Conservation (phyloP, 345 rosid genomes). For the Linum tenue region DNA sequence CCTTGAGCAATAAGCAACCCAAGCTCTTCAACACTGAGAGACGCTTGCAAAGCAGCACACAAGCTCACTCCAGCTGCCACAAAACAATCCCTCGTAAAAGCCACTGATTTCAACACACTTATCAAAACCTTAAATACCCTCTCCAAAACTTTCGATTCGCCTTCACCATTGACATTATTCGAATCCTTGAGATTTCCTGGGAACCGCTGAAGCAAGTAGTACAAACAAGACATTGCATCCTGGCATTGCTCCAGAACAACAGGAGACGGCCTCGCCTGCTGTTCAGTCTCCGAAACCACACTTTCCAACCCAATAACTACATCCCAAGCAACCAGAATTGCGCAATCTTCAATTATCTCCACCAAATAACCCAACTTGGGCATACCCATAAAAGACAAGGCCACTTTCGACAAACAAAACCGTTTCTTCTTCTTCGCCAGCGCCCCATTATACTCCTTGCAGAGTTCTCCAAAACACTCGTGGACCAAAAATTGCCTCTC, state of each 20-base stretch:
- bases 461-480: slow-evolving; percentile 50
- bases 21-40: slow-evolving; percentile 58
- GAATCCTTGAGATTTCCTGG: slow-evolving; percentile 41
- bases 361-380: slow-evolving; percentile 71
- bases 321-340: slow-evolving; percentile 63
- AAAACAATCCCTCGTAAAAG: slow-evolving; percentile 79
- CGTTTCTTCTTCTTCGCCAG: slow-evolving; percentile 24
- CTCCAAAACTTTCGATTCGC: slow-evolving; percentile 36
- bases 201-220: slow-evolving; percentile 86
- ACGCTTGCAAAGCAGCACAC: slow-evolving; percentile 74
- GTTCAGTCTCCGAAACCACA: slow-evolving; percentile 49
- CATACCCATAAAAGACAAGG: slow-evolving; percentile 80
- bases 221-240: slow-evolving; percentile 81
- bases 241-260: slow-evolving; percentile 91
- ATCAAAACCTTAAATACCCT: slow-evolving; percentile 45
- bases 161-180: slow-evolving; percentile 21
- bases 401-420: slow-evolving; percentile 75
- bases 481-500: slow-evolving; percentile 37
- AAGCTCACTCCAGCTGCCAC: slow-evolving; percentile 92
- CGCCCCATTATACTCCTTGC: slow-evolving; percentile 38
- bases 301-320: slow-evolving; percentile 54
- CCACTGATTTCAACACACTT: slow-evolving; percentile 48
- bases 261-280: slow-evolving; percentile 76
- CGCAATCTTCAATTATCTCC: slow-evolving; percentile 63
- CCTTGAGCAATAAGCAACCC: slow-evolving; percentile 59